Percentiles rank a stretch among this genome's conserved stretches.
These are phyloP conservation scores for Pseudogymnoascus sp. DNA, from an alignment of 2,329 filamentous ascomycete species.

Conservation along the genomic window DNA sequence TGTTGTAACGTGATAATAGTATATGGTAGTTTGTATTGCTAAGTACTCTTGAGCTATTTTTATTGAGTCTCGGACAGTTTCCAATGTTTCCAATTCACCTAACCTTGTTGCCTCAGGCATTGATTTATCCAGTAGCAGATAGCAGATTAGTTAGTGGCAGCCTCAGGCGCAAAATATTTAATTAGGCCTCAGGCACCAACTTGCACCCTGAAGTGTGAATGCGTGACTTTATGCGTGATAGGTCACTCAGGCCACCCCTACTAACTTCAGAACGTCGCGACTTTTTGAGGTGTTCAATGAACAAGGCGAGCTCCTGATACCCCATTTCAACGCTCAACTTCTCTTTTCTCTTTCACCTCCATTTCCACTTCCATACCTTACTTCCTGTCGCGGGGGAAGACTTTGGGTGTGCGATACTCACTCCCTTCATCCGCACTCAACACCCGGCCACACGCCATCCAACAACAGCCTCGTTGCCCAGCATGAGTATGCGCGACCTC, in stretches of 20 bases:
- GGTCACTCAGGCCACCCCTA: background rate
- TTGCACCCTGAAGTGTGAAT: background rate
- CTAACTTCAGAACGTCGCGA: background rate
- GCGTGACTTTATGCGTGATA: background rate
- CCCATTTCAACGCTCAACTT: background rate
- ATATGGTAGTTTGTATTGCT: background rate
- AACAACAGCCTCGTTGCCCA: conserved; percentile 21
- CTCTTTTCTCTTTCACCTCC: background rate
- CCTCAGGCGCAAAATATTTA: no score
- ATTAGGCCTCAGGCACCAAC: background rate
- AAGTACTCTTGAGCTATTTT: background rate
- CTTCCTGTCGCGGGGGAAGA: background rate
- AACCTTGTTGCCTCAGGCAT: background rate
- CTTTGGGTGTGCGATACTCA: background rate
- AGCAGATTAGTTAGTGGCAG: no score
- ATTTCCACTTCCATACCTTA: background rate
- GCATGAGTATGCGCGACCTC: conserved; percentile 67
- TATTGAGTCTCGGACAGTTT: background rate
- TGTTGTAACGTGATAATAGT: background rate
- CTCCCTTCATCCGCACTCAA: background rate
- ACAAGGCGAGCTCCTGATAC: background rate
- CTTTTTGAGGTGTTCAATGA: background rate
- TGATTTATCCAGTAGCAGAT: no score
- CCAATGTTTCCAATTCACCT: background rate
- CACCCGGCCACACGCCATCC: background rate